These are phyloP conservation scores for Erodium trifolium DNA, from an alignment of 441 rosid species.

Conservation along the genomic window DNA sequence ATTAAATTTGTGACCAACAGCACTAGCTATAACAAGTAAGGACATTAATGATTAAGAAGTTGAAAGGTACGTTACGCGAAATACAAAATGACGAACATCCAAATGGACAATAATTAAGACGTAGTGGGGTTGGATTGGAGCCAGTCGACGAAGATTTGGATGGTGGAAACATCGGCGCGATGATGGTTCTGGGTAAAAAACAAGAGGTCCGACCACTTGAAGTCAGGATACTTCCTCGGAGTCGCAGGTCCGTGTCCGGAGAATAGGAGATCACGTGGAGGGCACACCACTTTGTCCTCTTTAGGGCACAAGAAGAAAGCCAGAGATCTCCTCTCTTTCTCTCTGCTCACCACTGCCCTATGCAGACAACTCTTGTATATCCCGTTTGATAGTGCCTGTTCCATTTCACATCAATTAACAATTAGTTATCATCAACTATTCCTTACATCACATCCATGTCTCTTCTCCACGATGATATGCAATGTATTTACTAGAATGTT, in stretches of 20 bases:
- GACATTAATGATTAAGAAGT: too few species aligned
- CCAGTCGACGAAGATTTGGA: constrained; percentile 37
- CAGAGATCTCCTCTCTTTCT: constrained; percentile 48
- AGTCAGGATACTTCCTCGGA: constrained; percentile 45
- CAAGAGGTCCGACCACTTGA: constrained; percentile 46
- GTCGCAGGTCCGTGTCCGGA: constrained; percentile 5
- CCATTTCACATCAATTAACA: neutral
- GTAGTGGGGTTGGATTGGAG: constrained; percentile 15
- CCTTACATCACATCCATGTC: too few species aligned
- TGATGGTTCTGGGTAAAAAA: constrained; percentile 45
- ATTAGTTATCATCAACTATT: too few species aligned
- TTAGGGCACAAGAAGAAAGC: constrained; percentile 57
- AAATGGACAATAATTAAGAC: constrained; percentile 9
- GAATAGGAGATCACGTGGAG: constrained; percentile 35
- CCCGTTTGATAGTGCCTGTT: constrained; percentile 58
- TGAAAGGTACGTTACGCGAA: too few species aligned
- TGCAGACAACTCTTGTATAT: constrained; percentile 61
- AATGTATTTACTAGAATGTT: too few species aligned
- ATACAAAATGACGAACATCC: neutral
- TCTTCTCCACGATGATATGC: too few species aligned
- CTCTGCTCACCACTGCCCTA: constrained; percentile 58
- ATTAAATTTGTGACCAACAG: too few species aligned
- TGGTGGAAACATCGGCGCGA: constrained; percentile 36
- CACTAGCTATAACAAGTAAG: too few species aligned
- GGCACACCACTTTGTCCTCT: constrained; percentile 51